These are phyloP conservation scores for Pisolithus albus DNA, from an alignment of 768 basidiomycete genomes.

Conservation along the genomic window DNA sequence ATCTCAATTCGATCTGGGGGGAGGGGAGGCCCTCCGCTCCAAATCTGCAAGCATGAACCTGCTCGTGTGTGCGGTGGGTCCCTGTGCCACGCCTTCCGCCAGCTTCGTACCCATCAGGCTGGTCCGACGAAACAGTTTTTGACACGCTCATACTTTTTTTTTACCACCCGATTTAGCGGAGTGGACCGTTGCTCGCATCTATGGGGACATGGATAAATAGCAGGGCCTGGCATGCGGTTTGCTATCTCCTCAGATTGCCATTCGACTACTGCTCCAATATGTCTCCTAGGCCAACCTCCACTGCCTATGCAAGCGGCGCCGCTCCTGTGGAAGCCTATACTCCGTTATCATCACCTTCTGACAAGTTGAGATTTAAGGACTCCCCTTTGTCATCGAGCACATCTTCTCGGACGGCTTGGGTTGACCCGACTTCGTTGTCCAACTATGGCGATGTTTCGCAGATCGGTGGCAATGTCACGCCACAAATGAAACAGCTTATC, in stretches of 20 bases:
- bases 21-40: not conserved
- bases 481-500: conserved; percentile 58
- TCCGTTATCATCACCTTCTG: conserved; percentile 19
- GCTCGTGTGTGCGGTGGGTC: too few relatives aligned
- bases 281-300: conserved; percentile 19
- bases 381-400: conserved; percentile 6
- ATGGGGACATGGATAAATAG: conserved; percentile 24
- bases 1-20: not conserved
- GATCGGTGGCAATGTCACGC: conserved; percentile 58
- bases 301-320: conserved; percentile 23
- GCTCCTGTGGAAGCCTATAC: conserved; percentile 24
- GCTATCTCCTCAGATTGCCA: not conserved
- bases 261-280: conserved; percentile 8
- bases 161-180: conserved; percentile 17
- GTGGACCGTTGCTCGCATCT: conserved; percentile 13
- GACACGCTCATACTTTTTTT: not conserved
- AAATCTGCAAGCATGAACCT: too few relatives aligned
- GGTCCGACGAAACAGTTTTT: not conserved
- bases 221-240: not conserved
- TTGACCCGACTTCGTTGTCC: conserved; percentile 59
- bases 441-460: conserved; percentile 47
- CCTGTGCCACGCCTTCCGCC: not conserved
- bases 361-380: conserved; percentile 18
- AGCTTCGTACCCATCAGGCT: not conserved
- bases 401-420: conserved; percentile 41